These are phyloP conservation scores for Russula olivacea DNA, from an alignment of 768 basidiomycete species.

Conservation along the genomic window DNA sequence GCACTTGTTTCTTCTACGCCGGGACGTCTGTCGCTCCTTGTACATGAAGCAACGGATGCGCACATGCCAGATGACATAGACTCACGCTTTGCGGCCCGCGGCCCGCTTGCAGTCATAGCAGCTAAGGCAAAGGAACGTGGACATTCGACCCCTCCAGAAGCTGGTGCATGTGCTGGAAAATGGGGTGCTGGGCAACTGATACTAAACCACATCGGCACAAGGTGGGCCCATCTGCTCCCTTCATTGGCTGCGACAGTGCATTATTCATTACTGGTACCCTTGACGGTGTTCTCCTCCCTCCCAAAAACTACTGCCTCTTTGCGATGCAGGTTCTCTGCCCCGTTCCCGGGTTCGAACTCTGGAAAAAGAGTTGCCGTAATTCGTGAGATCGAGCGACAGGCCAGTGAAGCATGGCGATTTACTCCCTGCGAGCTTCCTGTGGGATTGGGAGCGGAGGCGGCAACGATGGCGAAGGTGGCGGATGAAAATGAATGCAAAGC, in stretches of 20 bases:
- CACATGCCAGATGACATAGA: conserved; percentile 55
- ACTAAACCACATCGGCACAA: conserved; percentile 71
- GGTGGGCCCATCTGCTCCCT: conserved; percentile 31
- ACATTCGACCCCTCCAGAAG: conserved; percentile 75
- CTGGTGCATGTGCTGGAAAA: conserved; percentile 63
- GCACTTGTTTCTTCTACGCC: conserved; percentile 37
- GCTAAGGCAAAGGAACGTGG: conserved; percentile 48
- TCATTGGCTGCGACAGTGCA: neutral
- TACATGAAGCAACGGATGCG: conserved; percentile 85
- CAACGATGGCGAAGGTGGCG: neutral
- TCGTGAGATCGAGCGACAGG: conserved; percentile 56
- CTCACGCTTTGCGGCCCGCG: conserved; percentile 39
- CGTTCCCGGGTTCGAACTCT: conserved; percentile 32
- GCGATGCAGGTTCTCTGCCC: conserved; percentile 47
- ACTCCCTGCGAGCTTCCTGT: conserved; percentile 16
- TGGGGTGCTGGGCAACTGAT: conserved; percentile 57
- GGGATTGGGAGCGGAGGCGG: neutral
- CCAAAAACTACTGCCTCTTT: neutral
- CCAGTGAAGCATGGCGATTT: conserved; percentile 52
- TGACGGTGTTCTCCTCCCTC: neutral
- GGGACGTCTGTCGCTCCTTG: conserved; percentile 46
- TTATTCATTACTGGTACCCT: neutral
- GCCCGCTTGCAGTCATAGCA: conserved; percentile 37
- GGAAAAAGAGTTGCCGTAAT: conserved; percentile 40
- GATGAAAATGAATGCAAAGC: conserved; percentile 1